Percentiles rank a stretch among this genome's conserved stretches.
phyloP scores from a whole-genome alignment of 164 flowering plant species.

The Vitis rupestris region DNA sequence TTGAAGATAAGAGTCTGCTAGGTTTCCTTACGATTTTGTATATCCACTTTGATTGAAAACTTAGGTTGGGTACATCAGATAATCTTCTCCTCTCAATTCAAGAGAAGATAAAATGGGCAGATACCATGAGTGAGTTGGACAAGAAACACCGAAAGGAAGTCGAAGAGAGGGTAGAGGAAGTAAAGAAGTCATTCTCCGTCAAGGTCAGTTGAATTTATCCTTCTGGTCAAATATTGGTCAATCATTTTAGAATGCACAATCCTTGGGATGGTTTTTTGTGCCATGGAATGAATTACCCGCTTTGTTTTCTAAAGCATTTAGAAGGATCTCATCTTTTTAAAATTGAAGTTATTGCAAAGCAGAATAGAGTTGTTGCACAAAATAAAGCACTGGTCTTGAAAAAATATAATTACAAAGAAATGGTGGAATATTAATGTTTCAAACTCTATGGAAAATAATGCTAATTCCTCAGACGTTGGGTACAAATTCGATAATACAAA shows the following conservation, averaged over 20 bases:
- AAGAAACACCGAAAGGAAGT: conserved; percentile 77
- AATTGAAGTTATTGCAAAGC: no score
- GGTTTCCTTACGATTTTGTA: neutral
- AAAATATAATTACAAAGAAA: no score
- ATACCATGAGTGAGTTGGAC: conserved; percentile 74
- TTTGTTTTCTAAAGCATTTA: neutral
- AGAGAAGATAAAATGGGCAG: conserved; percentile 97
- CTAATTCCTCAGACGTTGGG: no score
- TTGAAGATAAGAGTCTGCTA: neutral
- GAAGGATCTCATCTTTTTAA: neutral
- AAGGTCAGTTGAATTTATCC: conserved; percentile 68
- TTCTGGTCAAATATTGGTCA: neutral
- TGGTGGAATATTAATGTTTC: no score
- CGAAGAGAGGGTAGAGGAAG: conserved; percentile 76
- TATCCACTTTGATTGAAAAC: conserved; percentile 7
- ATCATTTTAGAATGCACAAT: neutral
- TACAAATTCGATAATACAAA: no score
- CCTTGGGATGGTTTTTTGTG: neutral
- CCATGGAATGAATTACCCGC: neutral
- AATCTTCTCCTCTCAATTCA: conserved; percentile 79
- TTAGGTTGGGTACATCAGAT: conserved; percentile 84
- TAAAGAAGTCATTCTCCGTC: conserved; percentile 61
- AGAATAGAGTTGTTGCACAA: no score
- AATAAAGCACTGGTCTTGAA: no score
- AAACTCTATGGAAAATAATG: no score